Evolutionary conservation across 805 yeast genomes (phyloP), one percentile per base, ranked within the genome.

Genomic region (Suhomyces xylopsoci): DNA sequence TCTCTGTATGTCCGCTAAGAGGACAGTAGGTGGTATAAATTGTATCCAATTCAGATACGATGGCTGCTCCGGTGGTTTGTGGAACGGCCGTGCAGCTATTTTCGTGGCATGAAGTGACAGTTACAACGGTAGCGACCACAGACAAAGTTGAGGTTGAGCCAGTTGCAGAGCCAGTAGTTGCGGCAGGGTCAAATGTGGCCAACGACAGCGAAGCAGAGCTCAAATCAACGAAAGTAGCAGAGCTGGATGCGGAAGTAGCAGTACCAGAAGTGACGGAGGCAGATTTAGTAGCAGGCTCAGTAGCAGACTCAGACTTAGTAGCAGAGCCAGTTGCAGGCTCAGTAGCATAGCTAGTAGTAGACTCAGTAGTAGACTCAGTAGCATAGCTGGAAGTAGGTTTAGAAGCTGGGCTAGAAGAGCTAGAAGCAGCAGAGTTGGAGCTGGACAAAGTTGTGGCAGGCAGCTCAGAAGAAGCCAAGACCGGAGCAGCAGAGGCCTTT

Each of bases 51-150:
- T 62, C 64, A 53, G 72, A 69, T 55, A 69, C 66, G 46, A 73
- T 69, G 60, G 75, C 69, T 36, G 68, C 53, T 61, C 73, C 74
- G 43, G 75, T 70, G 55, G 73, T 68, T 3, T 44, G 50, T 43
- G 63, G 55, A 19, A 54, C 56, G 7, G 40, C 47, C 7, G 50
- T n/a, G 53, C 78, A 71, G 42, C 51, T 57, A 62, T 66, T 52
- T 53, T 65, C 64, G 20, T 66, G 57, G 58, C 77, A 71, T 41
- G 71, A 63, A 50, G 75, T 67, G 52, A 67, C 60, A 53, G 73
- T 68, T 46, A 69, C 52, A 42, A 66, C 30, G n/a, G 51, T 44
- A 15, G 51, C 7, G n/a, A 54, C 44, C 50, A 55, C 55, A 48
- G 36, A 44, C 30, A 57, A 38, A 17, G 42, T 38, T 8, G 42